Conservation (phyloP, 164 flowering plant genomes). For the Tetrastigma voinierianum region DNA sequence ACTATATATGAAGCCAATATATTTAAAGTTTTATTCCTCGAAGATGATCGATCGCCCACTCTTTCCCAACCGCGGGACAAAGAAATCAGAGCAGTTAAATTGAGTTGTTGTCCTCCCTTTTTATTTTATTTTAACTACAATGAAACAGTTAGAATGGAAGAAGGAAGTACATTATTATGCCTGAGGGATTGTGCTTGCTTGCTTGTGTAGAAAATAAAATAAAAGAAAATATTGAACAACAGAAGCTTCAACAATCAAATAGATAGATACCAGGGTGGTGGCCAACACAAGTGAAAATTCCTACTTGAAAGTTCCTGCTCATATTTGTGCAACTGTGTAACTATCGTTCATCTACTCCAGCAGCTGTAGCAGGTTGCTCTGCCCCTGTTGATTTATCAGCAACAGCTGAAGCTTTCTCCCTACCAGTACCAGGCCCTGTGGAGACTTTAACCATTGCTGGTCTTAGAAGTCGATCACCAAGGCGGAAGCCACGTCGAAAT, state of each 20-base stretch:
- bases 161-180: neutral
- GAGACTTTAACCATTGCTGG: constrained; percentile 96
- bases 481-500: constrained; percentile 73
- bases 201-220: neutral
- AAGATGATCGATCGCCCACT: too few relatives aligned
- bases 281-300: neutral
- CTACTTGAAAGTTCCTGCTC: neutral
- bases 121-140: too few relatives aligned
- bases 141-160: too few relatives aligned
- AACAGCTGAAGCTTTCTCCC: constrained; percentile 30
- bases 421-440: constrained; percentile 80
- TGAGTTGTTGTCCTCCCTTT: too few relatives aligned
- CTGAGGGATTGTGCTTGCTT: constrained; percentile 5
- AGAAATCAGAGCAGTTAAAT: too few relatives aligned
- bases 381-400: constrained; percentile 23
- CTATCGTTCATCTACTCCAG: constrained; percentile 36
- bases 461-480: constrained; percentile 74
- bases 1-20: too few relatives aligned
- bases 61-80: too few relatives aligned
- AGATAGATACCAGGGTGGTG: neutral
- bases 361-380: constrained; percentile 39
- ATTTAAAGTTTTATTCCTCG: too few relatives aligned
- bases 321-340: neutral
- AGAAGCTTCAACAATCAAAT: neutral
- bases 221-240: neutral